A percentile compares a stretch with the other conserved stretches of the same genome.
phyloP scores from a whole-genome alignment of 208 protist species.

The Trypanosoma lewisi region DNA sequence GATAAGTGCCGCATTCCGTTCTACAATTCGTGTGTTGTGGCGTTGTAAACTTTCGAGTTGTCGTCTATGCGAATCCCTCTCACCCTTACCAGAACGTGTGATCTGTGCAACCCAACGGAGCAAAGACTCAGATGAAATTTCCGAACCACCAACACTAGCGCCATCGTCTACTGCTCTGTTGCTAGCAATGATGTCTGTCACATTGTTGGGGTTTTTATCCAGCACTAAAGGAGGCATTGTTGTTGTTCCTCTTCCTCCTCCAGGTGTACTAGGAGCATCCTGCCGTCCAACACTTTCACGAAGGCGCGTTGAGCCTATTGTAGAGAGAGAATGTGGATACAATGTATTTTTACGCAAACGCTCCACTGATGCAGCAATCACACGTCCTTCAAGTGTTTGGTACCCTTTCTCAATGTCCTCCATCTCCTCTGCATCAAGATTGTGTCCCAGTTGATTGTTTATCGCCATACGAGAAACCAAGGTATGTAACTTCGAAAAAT shows the following conservation, averaged over 20 bases:
- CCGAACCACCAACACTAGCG: slow-evolving; percentile 2
- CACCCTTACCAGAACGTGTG: slow-evolving; percentile 41
- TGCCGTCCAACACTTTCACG: not conserved
- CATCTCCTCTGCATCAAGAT: slow-evolving; percentile 33
- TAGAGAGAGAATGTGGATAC: not conserved
- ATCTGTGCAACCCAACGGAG: slow-evolving; percentile 57
- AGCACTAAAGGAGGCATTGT: slow-evolving; percentile 1
- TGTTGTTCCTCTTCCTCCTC: not conserved
- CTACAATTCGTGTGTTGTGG: slow-evolving; percentile 58
- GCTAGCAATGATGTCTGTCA: slow-evolving; percentile 7
- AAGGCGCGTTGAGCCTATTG: slow-evolving; percentile 2
- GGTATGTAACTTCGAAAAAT: slow-evolving; percentile 64
- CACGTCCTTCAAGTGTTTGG: slow-evolving; percentile 63
- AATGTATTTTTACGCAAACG: slow-evolving; percentile 30
- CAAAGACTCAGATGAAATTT: slow-evolving; percentile 25
- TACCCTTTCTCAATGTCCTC: slow-evolving; percentile 59
- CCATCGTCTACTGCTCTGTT: not conserved
- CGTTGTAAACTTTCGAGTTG: slow-evolving; percentile 71
- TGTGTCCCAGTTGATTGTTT: slow-evolving; percentile 32
- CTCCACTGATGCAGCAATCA: slow-evolving; percentile 56
- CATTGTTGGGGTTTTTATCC: slow-evolving; percentile 1
- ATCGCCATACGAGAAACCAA: slow-evolving; percentile 40
- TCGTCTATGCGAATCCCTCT: slow-evolving; percentile 49
- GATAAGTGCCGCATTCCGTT: slow-evolving; percentile 43
- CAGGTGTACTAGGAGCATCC: not conserved